phyloP scores from a whole-genome alignment of 2,329 filamentous ascomycete genomes.

The Fusarium oxysporum region DNA sequence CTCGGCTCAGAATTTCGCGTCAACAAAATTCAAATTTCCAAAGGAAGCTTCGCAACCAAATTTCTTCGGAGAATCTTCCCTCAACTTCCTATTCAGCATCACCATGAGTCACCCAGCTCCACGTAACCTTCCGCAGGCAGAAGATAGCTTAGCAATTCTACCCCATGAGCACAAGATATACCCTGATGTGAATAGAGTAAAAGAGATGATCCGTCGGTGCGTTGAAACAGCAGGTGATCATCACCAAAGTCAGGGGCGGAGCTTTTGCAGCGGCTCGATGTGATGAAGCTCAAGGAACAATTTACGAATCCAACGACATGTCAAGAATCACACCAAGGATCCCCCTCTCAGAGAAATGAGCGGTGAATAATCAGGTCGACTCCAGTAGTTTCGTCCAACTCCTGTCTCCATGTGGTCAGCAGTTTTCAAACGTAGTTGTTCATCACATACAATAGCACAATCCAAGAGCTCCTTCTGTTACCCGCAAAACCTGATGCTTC shows the following conservation, averaged over 20 bases:
- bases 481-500: background rate
- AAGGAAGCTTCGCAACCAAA: background rate
- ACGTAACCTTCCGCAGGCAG: background rate
- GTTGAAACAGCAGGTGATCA: background rate
- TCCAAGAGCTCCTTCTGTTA: background rate
- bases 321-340: background rate
- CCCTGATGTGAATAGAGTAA: background rate
- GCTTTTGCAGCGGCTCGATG: background rate
- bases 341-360: background rate
- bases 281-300: background rate
- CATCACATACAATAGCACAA: background rate
- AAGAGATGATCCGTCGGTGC: background rate
- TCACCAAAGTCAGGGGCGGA: background rate
- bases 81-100: background rate
- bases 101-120: background rate
- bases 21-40: background rate
- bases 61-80: background rate
- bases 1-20: background rate
- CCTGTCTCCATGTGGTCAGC: background rate
- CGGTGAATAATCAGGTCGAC: background rate
- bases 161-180: background rate
- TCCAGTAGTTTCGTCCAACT: background rate
- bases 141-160: background rate
- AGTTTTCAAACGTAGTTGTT: slow-evolving; percentile 12
- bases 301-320: background rate